Conservation (phyloP, 495 filamentous ascomycete species). For the Immersiella caudata region DNA sequence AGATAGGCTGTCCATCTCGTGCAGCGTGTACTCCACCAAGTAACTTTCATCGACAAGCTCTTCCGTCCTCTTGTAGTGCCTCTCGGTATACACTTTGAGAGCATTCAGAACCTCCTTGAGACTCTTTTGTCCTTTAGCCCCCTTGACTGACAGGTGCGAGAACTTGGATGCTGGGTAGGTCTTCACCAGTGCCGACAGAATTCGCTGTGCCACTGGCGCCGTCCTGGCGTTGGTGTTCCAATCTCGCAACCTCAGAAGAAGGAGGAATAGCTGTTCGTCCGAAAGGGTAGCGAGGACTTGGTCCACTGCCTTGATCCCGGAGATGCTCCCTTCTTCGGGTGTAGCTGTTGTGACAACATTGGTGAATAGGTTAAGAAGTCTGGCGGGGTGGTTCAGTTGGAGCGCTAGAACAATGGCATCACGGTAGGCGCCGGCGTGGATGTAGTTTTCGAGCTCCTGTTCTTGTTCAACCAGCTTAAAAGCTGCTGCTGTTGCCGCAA, state of each 20-base stretch:
- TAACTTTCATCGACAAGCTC: conserved; percentile 93
- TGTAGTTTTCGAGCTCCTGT: conserved; percentile 89
- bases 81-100: conserved; percentile 83
- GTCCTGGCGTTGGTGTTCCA: conserved; percentile 96
- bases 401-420: conserved; percentile 91
- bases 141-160: conserved; percentile 58
- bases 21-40: conserved; percentile 86
- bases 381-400: conserved; percentile 86
- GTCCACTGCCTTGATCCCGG: conserved; percentile 78
- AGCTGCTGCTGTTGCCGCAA: conserved; percentile 66
- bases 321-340: conserved; percentile 64
- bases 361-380: conserved; percentile 81
- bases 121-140: conserved; percentile 65
- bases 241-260: conserved; percentile 80
- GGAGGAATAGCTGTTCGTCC: conserved; percentile 76
- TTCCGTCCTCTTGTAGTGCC: conserved; percentile 85
- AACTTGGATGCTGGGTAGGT: conserved; percentile 75
- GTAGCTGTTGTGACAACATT: conserved; percentile 68
- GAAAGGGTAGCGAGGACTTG: conserved; percentile 77
- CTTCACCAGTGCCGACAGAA: conserved; percentile 77
- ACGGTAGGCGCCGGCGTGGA: conserved; percentile 80
- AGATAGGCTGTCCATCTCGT: conserved; percentile 83
- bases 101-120: conserved; percentile 82
- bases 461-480: conserved; percentile 86
- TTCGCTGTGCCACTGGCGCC: conserved; percentile 80